Evolutionary conservation across 805 yeast genomes (phyloP), one percentile per base, ranked within the genome.

Genomic region (Zygoascus bituminiphila): DNA sequence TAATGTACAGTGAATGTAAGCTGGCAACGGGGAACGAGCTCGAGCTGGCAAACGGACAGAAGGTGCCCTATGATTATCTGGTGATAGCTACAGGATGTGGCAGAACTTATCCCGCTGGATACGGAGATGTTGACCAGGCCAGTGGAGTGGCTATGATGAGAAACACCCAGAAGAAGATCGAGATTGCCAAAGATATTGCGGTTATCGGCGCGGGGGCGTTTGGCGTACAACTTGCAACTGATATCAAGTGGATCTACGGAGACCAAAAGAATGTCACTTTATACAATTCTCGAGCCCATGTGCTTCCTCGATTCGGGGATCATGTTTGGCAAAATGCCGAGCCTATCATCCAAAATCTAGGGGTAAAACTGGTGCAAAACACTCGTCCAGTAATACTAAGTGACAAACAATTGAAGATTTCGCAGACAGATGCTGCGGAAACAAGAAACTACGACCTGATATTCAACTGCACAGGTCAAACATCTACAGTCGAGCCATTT

Each of bases 191-290:
- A 9, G 15, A 20, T 9, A 47, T 50, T 29, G 53, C 53, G 5
- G 31, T 50, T 10, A 24, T 50, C 9, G 53, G 53, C 12, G 53
- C 51, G n/a, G 53, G 53, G 5, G 53, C 53, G n/a, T 51, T 47
- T 21, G 53, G 53, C 9, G 48, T 50, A 15, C 48, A 50, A 35
- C 36, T 50, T 8, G 53, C 53, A 21, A 47, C 51, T 19, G 53
- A 50, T 26, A 50, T 50, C 47, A 47, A 44, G 20, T 50, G 35
- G 31, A 22, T 20, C 10, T 50, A 43, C 26, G 48, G 48, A 5
- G 42, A 42, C 20, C 29, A 6, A 15, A 47, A 46, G 41, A 17
- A 40, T 14, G 53, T 50, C 14, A 15, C 19, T 9, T 24, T 47
- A 12, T 50, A 24, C 46, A 41, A 38, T n/a, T 46, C 51, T 2